phyloP scores from a whole-genome alignment of 306 rosid genomes.

The Rubus idaeus region DNA sequence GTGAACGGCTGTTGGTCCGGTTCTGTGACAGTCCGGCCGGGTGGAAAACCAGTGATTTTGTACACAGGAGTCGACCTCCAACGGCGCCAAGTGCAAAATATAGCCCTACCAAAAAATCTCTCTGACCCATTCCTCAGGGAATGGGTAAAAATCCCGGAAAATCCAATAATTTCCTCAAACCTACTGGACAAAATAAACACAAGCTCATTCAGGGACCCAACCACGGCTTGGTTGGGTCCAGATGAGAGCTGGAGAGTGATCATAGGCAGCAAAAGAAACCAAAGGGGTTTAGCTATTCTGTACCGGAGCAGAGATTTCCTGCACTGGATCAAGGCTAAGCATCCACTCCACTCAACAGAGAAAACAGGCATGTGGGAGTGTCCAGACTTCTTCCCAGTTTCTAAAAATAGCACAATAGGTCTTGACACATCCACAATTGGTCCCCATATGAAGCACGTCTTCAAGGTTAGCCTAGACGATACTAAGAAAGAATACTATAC shows the following conservation, averaged over 20 bases:
- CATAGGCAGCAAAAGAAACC: no score
- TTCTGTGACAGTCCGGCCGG: conserved; percentile 57
- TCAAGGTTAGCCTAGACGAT: conserved; percentile 65
- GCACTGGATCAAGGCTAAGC: conserved; percentile 55
- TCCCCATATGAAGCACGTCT: conserved; percentile 52
- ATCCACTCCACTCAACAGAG: conserved; percentile 59
- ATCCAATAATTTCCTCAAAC: conserved; percentile 70
- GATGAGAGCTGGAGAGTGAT: no score
- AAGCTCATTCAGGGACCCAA: conserved; percentile 57
- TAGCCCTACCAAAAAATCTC: conserved; percentile 62
- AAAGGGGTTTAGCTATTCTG: no score
- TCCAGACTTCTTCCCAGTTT: no score
- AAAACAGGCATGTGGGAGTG: conserved; percentile 89
- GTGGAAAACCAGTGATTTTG: conserved; percentile 57
- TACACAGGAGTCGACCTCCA: conserved; percentile 70
- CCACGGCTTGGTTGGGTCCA: no score
- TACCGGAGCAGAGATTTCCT: conserved; percentile 33
- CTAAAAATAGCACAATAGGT: conserved; percentile 29
- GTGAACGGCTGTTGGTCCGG: conserved; percentile 32
- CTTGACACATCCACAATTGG: conserved; percentile 44
- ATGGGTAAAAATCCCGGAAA: conserved; percentile 59
- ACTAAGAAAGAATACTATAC: conserved; percentile 56
- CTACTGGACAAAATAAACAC: conserved; percentile 41
- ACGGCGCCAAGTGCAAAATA: conserved; percentile 65
- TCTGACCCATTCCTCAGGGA: conserved; percentile 72